phyloP scores from a whole-genome alignment of 2,329 filamentous ascomycete species.

The Hypoxylon sp. region DNA sequence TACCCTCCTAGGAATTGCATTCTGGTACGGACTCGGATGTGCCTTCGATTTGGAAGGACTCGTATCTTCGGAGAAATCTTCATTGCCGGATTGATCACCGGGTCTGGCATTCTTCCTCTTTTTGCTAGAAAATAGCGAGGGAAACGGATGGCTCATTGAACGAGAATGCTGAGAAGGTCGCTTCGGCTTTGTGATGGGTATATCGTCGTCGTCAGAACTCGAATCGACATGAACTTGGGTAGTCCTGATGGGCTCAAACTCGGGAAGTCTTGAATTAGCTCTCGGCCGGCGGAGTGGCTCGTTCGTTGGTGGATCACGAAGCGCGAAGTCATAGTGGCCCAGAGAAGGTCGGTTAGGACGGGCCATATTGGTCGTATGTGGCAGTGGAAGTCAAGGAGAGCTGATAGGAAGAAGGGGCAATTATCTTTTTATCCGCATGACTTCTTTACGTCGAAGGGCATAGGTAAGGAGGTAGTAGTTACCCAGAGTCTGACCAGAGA shows the following conservation, averaged over 20 bases:
- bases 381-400: conserved; percentile 9
- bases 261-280: conserved; percentile 47
- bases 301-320: conserved; percentile 43
- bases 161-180: conserved; percentile 63
- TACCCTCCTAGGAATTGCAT: conserved; percentile 49
- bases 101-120: conserved; percentile 66
- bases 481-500: conserved; percentile 18
- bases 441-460: conserved; percentile 18
- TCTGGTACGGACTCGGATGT: conserved; percentile 51
- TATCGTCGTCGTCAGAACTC: conserved; percentile 56
- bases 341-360: conserved; percentile 48
- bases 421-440: conserved; percentile 34
- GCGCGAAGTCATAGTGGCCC: conserved; percentile 48
- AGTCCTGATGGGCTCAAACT: conserved; percentile 44
- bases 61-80: conserved; percentile 62
- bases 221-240: conserved; percentile 53
- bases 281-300: conserved; percentile 44
- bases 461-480: conserved; percentile 13
- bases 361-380: conserved; percentile 41
- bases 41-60: conserved; percentile 52
- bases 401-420: conserved; percentile 23
- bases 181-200: conserved; percentile 45
- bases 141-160: conserved; percentile 85
- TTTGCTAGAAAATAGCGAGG: conserved; percentile 73
- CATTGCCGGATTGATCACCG: conserved; percentile 50